Percentiles rank a stretch among this genome's conserved stretches.
These are phyloP conservation scores for Chara braunii DNA, from an alignment of 139 green algal species.

Conservation along the genomic window DNA sequence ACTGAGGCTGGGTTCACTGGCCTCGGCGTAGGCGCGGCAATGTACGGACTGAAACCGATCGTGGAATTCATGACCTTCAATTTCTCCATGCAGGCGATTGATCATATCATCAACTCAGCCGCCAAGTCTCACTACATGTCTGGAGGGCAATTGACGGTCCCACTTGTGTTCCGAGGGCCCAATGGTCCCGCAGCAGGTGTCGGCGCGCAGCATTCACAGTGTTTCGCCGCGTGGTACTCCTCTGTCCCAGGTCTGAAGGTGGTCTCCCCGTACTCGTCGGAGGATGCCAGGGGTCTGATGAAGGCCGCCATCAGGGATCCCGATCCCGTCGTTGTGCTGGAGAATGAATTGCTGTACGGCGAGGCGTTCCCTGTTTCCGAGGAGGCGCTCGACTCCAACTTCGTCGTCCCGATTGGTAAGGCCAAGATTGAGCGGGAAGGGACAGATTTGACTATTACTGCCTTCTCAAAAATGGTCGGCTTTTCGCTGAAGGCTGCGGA, in stretches of 20 bases:
- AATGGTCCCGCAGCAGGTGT: constrained; percentile 95
- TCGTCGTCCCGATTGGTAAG: constrained; percentile 91
- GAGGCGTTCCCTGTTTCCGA: constrained; percentile 70
- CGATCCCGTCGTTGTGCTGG: constrained; percentile 93
- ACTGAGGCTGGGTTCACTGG: constrained; percentile 96
- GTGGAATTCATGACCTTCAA: constrained; percentile 99
- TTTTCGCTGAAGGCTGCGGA: constrained; percentile 69
- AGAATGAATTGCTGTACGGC: constrained; percentile 91
- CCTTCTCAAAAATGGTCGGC: constrained; percentile 87
- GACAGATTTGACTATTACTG: constrained; percentile 84
- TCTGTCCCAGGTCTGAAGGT: constrained; percentile 93
- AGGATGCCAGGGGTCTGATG: constrained; percentile 86
- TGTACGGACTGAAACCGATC: constrained; percentile 81
- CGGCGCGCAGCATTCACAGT: constrained; percentile 90
- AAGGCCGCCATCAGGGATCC: constrained; percentile 94
- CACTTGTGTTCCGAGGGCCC: constrained; percentile 95
- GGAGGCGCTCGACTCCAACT: constrained; percentile 77
- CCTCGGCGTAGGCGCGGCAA: constrained; percentile 85
- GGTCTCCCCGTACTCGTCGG: constrained; percentile 85
- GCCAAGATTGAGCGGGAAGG: constrained; percentile 75
- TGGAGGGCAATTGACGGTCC: constrained; percentile 78
- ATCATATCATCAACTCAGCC: constrained; percentile 97
- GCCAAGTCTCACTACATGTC: constrained; percentile 99
- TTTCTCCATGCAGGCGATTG: constrained; percentile 95
- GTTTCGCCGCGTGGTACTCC: constrained; percentile 95